Conservation (phyloP, 192 early-diverging fungal genomes). For the Phycomyces blakesleeanus region DNA sequence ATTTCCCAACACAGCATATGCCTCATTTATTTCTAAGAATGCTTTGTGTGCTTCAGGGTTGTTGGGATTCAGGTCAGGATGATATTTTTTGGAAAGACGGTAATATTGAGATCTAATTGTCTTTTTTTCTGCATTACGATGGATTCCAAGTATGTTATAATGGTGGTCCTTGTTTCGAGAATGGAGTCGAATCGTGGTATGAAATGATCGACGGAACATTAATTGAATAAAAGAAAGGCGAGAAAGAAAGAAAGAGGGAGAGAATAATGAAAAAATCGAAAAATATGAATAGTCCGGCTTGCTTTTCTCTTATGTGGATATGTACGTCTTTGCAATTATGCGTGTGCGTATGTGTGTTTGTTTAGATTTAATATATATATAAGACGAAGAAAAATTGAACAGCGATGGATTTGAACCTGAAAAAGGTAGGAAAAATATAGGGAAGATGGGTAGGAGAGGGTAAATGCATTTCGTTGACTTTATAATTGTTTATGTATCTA, state of each 20-base stretch:
- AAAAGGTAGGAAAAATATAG: too few species aligned
- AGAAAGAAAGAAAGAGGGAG: neutral
- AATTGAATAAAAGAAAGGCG: neutral
- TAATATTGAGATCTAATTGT: conserved; percentile 69
- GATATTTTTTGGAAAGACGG: conserved; percentile 73
- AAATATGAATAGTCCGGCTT: too few species aligned
- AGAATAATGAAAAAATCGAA: too few species aligned
- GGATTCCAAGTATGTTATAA: conserved; percentile 47
- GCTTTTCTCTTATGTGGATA: too few species aligned
- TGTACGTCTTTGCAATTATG: too few species aligned
- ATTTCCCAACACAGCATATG: conserved; percentile 76
- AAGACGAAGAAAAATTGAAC: conserved; percentile 2
- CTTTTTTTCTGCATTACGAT: conserved; percentile 43
- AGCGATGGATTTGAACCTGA: neutral
- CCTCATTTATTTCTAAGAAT: conserved; percentile 83
- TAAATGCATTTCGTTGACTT: too few species aligned
- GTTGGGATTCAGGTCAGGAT: conserved; percentile 75
- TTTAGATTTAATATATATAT: too few species aligned
- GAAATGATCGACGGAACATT: conserved; percentile 12
- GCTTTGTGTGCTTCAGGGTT: conserved; percentile 60
- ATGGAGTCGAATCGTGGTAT: neutral
- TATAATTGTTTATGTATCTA: conserved; percentile 4
- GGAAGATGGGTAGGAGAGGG: too few species aligned
- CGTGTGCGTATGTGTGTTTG: neutral
- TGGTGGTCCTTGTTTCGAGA: conserved; percentile 11